These are phyloP conservation scores for Yamadazyma tumulicola DNA, from an alignment of 805 yeast genomes.

Conservation along the genomic window DNA sequence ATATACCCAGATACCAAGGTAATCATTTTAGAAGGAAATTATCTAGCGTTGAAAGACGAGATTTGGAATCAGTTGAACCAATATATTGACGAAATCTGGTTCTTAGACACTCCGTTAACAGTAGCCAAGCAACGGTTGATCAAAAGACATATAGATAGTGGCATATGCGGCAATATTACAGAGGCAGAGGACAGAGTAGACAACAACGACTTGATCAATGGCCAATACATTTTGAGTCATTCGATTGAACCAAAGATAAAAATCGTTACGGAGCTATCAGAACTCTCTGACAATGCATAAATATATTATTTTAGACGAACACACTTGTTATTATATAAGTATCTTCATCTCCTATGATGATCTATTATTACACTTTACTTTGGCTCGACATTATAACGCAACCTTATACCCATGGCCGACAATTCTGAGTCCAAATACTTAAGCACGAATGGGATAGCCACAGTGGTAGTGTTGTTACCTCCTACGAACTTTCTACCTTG, in stretches of 20 bases:
- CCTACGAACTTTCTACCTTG: slow-evolving; percentile 89
- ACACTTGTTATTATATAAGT: not conserved
- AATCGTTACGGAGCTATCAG: slow-evolving; percentile 12
- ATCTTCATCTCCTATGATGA: not conserved
- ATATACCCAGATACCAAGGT: slow-evolving; percentile 48
- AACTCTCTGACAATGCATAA: not conserved
- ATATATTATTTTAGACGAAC: not conserved
- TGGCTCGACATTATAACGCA: slow-evolving; percentile 85
- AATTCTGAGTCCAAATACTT: slow-evolving; percentile 92
- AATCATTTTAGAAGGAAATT: slow-evolving; percentile 73
- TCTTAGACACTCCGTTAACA: slow-evolving; percentile 44
- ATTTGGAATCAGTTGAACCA: slow-evolving; percentile 54
- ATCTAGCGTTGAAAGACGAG: slow-evolving; percentile 54
- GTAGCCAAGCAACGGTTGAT: slow-evolving; percentile 58
- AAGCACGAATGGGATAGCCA: slow-evolving; percentile 94
- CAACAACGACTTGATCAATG: slow-evolving; percentile 64
- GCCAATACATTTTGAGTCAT: slow-evolving; percentile 31
- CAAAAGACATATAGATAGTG: slow-evolving; percentile 60
- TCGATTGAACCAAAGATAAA: slow-evolving; percentile 17
- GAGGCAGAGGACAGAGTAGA: slow-evolving; percentile 46
- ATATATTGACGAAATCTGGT: slow-evolving; percentile 45
- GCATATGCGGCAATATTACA: slow-evolving; percentile 39
- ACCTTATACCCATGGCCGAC: slow-evolving; percentile 95
- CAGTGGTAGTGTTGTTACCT: slow-evolving; percentile 90
- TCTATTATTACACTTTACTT: not conserved